Base-by-base conservation (phyloP, 192 early-diverging fungal genomes). In the Globomyces pollinis-pini region DNA sequence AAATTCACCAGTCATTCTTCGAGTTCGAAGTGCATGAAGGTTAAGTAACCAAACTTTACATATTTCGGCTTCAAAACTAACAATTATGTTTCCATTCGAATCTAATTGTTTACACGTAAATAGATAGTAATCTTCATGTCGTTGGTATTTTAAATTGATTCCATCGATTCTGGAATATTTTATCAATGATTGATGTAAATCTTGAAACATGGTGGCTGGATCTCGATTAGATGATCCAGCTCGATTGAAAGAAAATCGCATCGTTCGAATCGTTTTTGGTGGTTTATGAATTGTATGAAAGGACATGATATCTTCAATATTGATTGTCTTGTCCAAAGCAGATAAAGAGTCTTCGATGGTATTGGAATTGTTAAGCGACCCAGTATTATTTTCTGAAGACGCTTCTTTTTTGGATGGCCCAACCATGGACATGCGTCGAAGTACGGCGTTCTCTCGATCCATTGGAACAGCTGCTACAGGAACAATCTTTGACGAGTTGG, bases 201-300 rank as follows among this genome's bases (percentile, higher is more conserved):
- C 75, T 63, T 80, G 79, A 57, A 84, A 84, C 12, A 84, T 73
- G 32, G 53, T 60, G 29, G 64, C 64, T 9, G 81, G 77, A 13
- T 70, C 38, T 15, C 66, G 44, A 4, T 71, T 56, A 0, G 52
- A 54, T 24, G 52, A 54, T 23, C 29, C 20, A 15, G 65, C 64
- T 4, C 65, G 61, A 47, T 73, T 75, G 62, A 83, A 74, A n/a
- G 64, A 59, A 34, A 81, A 84, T 15, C 81, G 71, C 21, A 80
- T 71, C 12, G 74, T 60, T 29, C 81, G 65, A 33, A 84, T 78
- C 12, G 59, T 64, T 54, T 78, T 77, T 12, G 81, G 70, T 7
- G 80, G 77, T n/a, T 66, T 67, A 53, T 84, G 78, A 23, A 76
- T 55, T 29, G 67, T 38, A 63, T 84, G 81, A 74, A 77, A 84